phyloP scores from a whole-genome alignment of 192 early-diverging fungal species.

The Coemansia sp. region DNA sequence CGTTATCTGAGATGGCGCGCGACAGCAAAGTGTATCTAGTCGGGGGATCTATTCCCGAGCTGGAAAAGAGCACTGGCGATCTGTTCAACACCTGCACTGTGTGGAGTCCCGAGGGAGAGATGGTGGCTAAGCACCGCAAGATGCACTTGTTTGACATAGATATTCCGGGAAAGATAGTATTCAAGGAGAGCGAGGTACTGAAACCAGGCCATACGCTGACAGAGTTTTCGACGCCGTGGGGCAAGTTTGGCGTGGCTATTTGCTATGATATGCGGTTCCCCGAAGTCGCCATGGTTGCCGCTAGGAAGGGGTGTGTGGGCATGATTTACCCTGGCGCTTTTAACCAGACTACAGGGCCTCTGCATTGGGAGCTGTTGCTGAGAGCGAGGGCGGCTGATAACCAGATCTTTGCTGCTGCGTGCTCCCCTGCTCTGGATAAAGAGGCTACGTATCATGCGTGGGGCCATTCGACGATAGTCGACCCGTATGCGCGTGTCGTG shows the following conservation, averaged over 20 bases:
- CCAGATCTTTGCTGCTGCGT: conserved; percentile 89
- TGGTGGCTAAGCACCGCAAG: conserved; percentile 71
- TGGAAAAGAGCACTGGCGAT: conserved; percentile 48
- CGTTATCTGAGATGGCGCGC: conserved; percentile 80
- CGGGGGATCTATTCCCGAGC: conserved; percentile 91
- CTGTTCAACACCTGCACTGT: conserved; percentile 84
- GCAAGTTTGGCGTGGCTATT: conserved; percentile 87
- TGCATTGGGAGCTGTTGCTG: conserved; percentile 92
- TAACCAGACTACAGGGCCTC: conserved; percentile 92
- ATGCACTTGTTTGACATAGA: conserved; percentile 97
- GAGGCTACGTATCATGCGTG: conserved; percentile 80
- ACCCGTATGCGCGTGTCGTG: conserved; percentile 74
- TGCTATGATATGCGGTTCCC: conserved; percentile 99
- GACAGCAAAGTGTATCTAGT: conserved; percentile 85
- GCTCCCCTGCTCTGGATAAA: conserved; percentile 88
- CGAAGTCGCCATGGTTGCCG: conserved; percentile 92
- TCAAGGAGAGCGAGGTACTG: conserved; percentile 86
- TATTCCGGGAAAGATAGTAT: conserved; percentile 87
- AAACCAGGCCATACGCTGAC: conserved; percentile 74
- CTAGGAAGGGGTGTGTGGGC: conserved; percentile 75
- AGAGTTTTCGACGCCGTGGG: conserved; percentile 76
- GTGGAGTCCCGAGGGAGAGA: conserved; percentile 63
- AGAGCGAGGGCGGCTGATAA: conserved; percentile 89
- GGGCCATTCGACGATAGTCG: conserved; percentile 91
- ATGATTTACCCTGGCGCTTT: conserved; percentile 99